A percentile compares a stretch with the other conserved stretches of the same genome.
These are phyloP conservation scores for Arthrobotrys sphaeroides DNA, from an alignment of 2,329 filamentous ascomycete genomes.

Conservation along the genomic window DNA sequence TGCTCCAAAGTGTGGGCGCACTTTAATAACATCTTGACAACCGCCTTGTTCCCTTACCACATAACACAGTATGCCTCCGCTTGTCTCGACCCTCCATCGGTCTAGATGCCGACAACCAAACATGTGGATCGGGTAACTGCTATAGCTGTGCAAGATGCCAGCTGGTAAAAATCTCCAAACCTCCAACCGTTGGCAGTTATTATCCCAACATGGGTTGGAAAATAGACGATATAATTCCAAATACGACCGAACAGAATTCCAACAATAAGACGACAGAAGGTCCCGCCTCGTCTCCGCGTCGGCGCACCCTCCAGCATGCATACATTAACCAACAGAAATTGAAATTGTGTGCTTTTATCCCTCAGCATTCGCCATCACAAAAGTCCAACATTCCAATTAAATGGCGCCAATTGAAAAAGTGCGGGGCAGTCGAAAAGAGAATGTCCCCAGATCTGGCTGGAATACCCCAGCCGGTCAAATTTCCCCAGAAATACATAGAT, in stretches of 20 bases:
- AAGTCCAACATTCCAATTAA: conserved; percentile 12
- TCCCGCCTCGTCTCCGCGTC: not conserved
- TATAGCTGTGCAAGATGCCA: not conserved
- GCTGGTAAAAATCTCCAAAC: too few relatives aligned
- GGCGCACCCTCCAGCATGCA: not conserved
- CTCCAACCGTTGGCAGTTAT: not conserved
- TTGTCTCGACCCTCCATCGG: too few relatives aligned
- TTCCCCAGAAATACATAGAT: not conserved
- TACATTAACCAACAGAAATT: not conserved
- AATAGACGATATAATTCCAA: not conserved
- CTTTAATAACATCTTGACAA: too few relatives aligned
- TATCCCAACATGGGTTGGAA: not conserved
- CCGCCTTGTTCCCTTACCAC: too few relatives aligned
- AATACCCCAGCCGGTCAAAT: not conserved
- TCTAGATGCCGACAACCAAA: too few relatives aligned
- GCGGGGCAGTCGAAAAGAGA: not conserved
- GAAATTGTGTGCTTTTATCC: not conserved
- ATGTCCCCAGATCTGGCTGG: not conserved
- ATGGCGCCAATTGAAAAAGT: not conserved
- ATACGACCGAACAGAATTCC: not conserved
- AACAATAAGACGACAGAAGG: not conserved
- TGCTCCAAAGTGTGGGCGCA: too few relatives aligned
- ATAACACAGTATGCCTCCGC: too few relatives aligned
- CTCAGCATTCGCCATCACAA: not conserved
- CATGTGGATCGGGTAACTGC: too few relatives aligned